These are phyloP conservation scores for Straminergon stramineum DNA, from an alignment of 225 moss, liverwort and hornwort genomes.

Conservation along the genomic window DNA sequence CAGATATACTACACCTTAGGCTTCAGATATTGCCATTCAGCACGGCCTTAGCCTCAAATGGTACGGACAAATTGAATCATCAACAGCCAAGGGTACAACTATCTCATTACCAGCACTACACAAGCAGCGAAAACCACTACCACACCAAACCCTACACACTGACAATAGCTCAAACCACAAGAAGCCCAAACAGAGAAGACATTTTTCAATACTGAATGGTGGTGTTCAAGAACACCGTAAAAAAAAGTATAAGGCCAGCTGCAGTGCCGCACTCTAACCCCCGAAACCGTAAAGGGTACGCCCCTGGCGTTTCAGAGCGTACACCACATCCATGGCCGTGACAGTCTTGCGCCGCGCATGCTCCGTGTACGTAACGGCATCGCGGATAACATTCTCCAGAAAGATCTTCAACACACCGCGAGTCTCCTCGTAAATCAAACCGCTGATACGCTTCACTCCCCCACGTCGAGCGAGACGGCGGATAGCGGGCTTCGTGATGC, in stretches of 20 bases:
- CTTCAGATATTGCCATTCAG: neutral
- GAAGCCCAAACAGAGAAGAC: neutral
- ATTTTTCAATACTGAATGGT: neutral
- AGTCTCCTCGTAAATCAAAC: neutral
- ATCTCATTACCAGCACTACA: neutral
- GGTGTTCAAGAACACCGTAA: neutral
- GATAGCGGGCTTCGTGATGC: neutral
- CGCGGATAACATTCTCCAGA: slow-evolving; percentile 1
- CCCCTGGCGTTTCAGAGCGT: neutral
- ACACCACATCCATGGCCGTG: neutral
- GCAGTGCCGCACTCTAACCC: neutral
- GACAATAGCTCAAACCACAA: neutral
- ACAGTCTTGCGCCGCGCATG: neutral
- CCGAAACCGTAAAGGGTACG: neutral
- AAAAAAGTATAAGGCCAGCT: neutral
- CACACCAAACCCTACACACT: neutral
- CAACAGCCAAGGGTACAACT: neutral
- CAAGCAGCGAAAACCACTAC: too few species aligned
- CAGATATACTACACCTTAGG: neutral
- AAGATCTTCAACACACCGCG: slow-evolving; percentile 1
- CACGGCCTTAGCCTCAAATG: neutral
- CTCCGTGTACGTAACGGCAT: neutral
- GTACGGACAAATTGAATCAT: neutral
- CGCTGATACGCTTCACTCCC: slow-evolving; percentile 3
- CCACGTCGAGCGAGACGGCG: slow-evolving; percentile 3